Evolutionary conservation across 495 filamentous ascomycete species (phyloP), one percentile per base, ranked within the genome.

Genomic region (Pseudevernia furfuracea): DNA sequence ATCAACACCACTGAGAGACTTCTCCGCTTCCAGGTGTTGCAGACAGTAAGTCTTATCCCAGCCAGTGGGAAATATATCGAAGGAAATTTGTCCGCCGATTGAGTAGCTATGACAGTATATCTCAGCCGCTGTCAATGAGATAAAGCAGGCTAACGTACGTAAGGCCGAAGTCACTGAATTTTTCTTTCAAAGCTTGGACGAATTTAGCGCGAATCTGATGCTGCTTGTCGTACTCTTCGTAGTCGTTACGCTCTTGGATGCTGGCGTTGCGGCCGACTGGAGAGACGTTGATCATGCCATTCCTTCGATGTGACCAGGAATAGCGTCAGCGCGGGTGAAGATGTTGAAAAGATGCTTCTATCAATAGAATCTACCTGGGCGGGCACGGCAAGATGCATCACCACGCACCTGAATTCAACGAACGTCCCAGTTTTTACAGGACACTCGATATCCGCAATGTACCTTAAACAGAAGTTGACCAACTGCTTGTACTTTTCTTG

Each of bases 31-130:
- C 38, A 98, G 73, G 74, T 97, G 92, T 70, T 84, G 81, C 68
- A 98, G 79, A 76, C 93, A 96, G 80, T 93, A 98, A n/a, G 89
- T 95, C 83, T 97, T 98, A 77, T 98, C 93, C 94, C 94, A 98
- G 69, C 94, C 94, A 3, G 78, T 85, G 59, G 94, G 94, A 82
- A 98, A 98, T 66, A 97, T 91, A 73, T 98, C 94, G 78, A 98
- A 98, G 63, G 90, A 96, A 73, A 98, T 96, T 71, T 97, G 90
- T 48, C 94, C 94, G 68, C 94, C 94, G 70, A 98, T 92, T 55
- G 90, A 92, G 80, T 86, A 96, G 36, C 90, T 92, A 63, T 67
- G 36, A 38, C 59, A 23, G 32, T 21, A 57, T 63, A 67, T n/a
- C 53, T 56, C 23, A 62, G 21, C 32, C 63, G n/a, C 7, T 25